Base-by-base conservation (phyloP, 805 yeast species). In the Saccharomycopsis guyanensis region DNA sequence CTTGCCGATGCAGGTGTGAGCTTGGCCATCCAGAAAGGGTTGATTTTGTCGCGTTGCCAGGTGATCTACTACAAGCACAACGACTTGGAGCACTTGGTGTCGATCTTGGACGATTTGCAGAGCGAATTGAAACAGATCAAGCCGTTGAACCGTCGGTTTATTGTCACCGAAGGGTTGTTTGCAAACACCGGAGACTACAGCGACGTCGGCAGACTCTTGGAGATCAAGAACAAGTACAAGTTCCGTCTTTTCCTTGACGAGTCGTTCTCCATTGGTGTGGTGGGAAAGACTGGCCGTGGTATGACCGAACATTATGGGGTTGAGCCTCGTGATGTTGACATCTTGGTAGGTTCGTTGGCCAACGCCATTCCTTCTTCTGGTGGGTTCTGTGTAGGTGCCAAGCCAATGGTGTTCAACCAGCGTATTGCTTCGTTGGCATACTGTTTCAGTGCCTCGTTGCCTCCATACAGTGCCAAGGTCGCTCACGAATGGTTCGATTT, bases 361-460 rank as follows among this genome's bases (percentile, higher is more conserved):
- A 72, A 73, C 38, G 71, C 95, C 0, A 72, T 91, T 53, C 91
- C 87, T 6, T 72, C 93, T 1, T 79, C 91, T 42, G 98, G 98
- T 53, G 97, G 96, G 0, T 91, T 86, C 66, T 93, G 95, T 60
- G 84, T 86, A 24, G 98, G 97, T 48, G 82, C 76, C 36, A 64
- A 68, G 22, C 82, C 82, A 46, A 86, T 93, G 87, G 78, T 88
- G 29, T 80, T 81, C 56, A 96, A 91, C 66, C 98, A 93, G 71
- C 79, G 95, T 62, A 82, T 93, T 57, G 83, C 87, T 20, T 86
- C 95, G 12, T 72, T 73, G 54, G 96, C 96, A 2, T 93, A 87
- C 61, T 93, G 93, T 51, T 93, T 86, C 62, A 84, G 95, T 57
- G 98, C 98, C 5, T 76, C 96, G 1, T 75, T 91, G 60, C 97